phyloP scores from a whole-genome alignment of 176 grass and related monocot genomes.

The Alloteropsis semialata region DNA sequence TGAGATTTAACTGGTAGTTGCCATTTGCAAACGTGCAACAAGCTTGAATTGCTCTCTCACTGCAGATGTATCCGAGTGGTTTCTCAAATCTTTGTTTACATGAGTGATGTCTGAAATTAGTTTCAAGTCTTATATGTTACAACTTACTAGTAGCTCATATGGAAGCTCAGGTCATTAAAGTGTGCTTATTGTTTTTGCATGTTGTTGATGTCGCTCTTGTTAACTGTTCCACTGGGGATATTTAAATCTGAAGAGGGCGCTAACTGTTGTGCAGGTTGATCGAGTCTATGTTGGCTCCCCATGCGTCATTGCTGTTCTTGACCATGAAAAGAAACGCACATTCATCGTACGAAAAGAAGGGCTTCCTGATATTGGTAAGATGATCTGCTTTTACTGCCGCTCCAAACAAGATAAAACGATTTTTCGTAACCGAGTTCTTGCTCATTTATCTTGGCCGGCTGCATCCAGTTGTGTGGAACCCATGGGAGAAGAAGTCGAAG shows the following conservation, averaged over 20 bases:
- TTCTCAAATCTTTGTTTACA: neutral
- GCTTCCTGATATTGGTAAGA: constrained; percentile 81
- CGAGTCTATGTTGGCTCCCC: constrained; percentile 80
- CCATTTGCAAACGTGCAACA: neutral
- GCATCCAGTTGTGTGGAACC: constrained; percentile 84
- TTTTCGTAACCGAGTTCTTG: neutral
- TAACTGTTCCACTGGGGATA: neutral
- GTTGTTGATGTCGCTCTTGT: neutral
- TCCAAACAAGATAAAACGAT: neutral
- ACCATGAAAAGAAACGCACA: constrained; percentile 88
- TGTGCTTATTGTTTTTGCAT: neutral
- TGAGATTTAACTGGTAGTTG: neutral
- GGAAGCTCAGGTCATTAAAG: neutral
- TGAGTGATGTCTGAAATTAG: neutral
- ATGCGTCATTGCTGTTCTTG: constrained; percentile 78
- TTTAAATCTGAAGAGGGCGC: neutral
- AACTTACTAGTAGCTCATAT: neutral
- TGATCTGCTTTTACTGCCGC: neutral
- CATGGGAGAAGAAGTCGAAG: constrained; percentile 85
- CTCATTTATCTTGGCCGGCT: neutral
- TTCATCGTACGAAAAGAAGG: constrained; percentile 81
- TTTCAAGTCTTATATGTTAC: neutral
- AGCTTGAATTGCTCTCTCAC: neutral
- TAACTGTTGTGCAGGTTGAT: constrained; percentile 56
- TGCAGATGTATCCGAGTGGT: neutral